These are phyloP conservation scores for Talaromyces sp. DNA, from an alignment of 2,329 filamentous ascomycete species.

Conservation along the genomic window DNA sequence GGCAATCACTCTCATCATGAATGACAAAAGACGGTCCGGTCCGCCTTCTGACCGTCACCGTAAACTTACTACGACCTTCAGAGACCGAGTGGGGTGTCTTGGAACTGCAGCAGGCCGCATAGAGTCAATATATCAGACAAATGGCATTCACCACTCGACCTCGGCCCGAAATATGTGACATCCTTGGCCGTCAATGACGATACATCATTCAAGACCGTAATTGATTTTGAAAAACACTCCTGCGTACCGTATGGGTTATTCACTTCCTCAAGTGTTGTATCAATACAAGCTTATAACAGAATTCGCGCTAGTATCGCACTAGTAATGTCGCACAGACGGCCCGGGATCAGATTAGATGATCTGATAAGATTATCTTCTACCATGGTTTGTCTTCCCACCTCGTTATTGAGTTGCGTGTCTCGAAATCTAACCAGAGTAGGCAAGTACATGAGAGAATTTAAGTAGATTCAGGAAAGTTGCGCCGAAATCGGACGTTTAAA, in stretches of 20 bases:
- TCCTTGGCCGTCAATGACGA: background rate
- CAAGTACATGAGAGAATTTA: background rate
- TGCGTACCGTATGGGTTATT: background rate
- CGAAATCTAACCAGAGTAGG: background rate
- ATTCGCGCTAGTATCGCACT: background rate
- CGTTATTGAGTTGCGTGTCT: background rate
- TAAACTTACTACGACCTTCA: no score
- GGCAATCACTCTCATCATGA: no score
- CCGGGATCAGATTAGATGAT: conserved; percentile 10
- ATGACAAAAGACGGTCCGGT: no score
- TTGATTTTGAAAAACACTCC: no score
- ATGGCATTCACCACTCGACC: background rate
- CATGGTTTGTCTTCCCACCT: background rate
- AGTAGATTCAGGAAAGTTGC: background rate
- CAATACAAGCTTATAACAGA: background rate
- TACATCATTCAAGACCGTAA: background rate
- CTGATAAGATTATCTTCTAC: conserved; percentile 4
- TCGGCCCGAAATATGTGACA: background rate
- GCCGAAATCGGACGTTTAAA: background rate
- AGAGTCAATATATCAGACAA: no score
- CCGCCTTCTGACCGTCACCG: no score
- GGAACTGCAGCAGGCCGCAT: no score
- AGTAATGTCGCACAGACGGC: background rate
- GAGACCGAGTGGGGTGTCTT: no score
- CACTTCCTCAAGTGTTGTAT: background rate